Evolutionary conservation across 208 protist species (phyloP).

Genomic region (Trypanosoma lewisi): DNA sequence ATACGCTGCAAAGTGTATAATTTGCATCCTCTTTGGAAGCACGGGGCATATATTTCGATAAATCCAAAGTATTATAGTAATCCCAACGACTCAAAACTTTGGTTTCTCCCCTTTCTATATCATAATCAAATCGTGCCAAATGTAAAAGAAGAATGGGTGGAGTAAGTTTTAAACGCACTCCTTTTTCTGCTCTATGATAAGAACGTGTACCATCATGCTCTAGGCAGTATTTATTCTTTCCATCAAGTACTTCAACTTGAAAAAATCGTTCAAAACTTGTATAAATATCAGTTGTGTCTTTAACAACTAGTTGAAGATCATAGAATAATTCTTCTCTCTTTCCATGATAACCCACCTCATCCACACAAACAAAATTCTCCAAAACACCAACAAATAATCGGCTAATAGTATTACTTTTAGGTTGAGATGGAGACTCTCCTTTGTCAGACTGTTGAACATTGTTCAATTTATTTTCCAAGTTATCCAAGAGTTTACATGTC

Average conservation of each 20-base stretch:
- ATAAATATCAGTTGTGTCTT: constrained; percentile 83
- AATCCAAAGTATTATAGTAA: constrained; percentile 82
- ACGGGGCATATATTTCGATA: constrained; percentile 83
- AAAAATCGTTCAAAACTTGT: constrained; percentile 86
- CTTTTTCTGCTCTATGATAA: constrained; percentile 87
- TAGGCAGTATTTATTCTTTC: constrained; percentile 92
- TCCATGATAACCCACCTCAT: constrained; percentile 81
- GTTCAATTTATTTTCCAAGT: constrained; percentile 77
- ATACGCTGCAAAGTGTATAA: constrained; percentile 85
- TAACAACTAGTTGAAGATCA: constrained; percentile 90
- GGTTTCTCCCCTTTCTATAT: constrained; percentile 71
- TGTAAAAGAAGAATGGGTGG: constrained; percentile 89
- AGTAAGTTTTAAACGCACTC: constrained; percentile 68
- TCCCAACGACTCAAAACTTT: constrained; percentile 89
- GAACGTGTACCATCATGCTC: constrained; percentile 75
- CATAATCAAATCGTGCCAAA: constrained; percentile 90
- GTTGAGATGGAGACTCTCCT: constrained; percentile 5
- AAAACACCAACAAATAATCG: constrained; percentile 71
- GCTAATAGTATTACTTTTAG: constrained; percentile 66
- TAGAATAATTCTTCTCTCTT: constrained; percentile 84
- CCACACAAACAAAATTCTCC: constrained; percentile 84
- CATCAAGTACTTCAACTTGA: constrained; percentile 89
- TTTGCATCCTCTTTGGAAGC: constrained; percentile 54
- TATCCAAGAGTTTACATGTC: constrained; percentile 82
- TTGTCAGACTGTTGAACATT: constrained; percentile 19